phyloP scores from a whole-genome alignment of 2,329 filamentous ascomycete species.

The Scedosporium boydii region DNA sequence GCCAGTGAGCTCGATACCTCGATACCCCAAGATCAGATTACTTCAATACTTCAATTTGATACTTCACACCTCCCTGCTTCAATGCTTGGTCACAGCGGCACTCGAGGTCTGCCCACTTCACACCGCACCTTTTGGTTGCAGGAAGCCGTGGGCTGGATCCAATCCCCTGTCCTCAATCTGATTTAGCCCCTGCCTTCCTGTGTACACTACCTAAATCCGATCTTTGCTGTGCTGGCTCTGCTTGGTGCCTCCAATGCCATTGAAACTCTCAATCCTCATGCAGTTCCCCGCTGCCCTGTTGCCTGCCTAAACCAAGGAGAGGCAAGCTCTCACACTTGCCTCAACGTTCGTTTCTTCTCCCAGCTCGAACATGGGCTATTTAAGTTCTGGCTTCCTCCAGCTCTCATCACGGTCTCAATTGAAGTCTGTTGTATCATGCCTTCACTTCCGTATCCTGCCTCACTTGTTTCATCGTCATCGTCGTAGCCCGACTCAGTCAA shows the following conservation, averaged over 20 bases:
- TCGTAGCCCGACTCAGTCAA: not conserved
- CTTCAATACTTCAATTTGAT: no score
- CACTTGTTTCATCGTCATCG: not conserved
- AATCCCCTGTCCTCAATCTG: no score
- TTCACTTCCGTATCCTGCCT: not conserved
- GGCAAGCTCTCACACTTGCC: not conserved
- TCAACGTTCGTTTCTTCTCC: not conserved
- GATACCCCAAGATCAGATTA: no score
- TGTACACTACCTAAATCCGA: no score
- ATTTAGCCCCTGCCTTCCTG: no score
- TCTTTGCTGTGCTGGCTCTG: no score
- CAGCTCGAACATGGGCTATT: not conserved
- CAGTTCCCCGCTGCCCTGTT: not conserved
- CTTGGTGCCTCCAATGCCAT: not conserved
- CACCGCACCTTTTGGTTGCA: no score
- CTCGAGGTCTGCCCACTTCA: no score
- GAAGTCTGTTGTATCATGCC: not conserved
- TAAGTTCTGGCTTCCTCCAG: not conserved
- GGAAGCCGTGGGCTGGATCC: no score
- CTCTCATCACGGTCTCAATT: not conserved
- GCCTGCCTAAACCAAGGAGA: not conserved
- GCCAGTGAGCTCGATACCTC: not conserved
- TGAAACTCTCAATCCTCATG: not conserved
- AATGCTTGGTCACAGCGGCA: no score
- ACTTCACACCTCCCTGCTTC: no score